Evolutionary conservation across 2,329 filamentous ascomycete species (phyloP).

Genomic region (Tympanopsis confertula): DNA sequence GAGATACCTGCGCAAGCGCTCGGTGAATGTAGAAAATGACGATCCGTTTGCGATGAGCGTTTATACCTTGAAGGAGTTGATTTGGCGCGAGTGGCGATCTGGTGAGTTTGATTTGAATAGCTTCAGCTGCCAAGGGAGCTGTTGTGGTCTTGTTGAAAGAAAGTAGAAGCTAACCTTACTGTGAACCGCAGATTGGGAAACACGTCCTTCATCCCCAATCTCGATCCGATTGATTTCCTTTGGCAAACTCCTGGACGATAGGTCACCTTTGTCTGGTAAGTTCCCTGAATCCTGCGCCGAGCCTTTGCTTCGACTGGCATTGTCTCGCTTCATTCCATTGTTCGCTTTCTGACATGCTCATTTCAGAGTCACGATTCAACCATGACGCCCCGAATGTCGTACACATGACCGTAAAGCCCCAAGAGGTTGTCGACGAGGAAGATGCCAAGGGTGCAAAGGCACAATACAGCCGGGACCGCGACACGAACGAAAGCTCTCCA

Average conservation of each 20-base stretch:
- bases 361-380: not conserved
- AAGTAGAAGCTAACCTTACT: no score
- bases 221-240: not conserved
- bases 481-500: not conserved
- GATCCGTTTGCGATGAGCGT: conserved; percentile 1
- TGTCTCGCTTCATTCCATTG: no score
- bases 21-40: not conserved
- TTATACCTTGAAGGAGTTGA: not conserved
- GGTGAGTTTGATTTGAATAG: no score
- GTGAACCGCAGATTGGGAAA: not conserved
- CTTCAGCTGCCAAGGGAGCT: no score
- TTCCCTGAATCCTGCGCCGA: not conserved
- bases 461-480: not conserved
- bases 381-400: not conserved
- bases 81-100: not conserved
- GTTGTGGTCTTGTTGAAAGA: no score
- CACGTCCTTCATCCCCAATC: not conserved
- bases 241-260: not conserved
- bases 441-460: not conserved
- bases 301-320: no score
- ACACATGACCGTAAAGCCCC: not conserved
- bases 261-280: not conserved
- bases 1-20: not conserved
- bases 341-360: not conserved
- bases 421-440: conserved; percentile 1